Conservation (phyloP, 2,329 filamentous ascomycete species). For the Diaporthe citri region DNA sequence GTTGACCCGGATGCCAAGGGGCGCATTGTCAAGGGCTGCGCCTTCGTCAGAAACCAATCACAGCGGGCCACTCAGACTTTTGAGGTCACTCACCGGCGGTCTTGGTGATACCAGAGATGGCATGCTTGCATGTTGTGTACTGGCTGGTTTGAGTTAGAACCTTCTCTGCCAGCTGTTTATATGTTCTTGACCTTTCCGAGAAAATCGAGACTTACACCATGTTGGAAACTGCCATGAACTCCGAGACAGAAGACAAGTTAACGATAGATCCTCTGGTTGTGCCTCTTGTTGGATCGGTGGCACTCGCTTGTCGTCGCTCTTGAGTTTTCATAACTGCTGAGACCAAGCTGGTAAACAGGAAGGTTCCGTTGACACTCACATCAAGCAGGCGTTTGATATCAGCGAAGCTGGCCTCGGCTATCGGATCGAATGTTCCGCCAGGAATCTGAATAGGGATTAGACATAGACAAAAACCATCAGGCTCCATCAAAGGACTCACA, state of each 20-base stretch:
- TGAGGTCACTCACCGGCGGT: slow-evolving; percentile 23
- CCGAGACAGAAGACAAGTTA: slow-evolving; percentile 5
- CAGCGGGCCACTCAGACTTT: background rate
- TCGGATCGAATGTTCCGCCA: slow-evolving; percentile 24
- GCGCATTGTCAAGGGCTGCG: slow-evolving; percentile 32
- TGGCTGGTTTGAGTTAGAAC: background rate
- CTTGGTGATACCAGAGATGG: slow-evolving; percentile 29
- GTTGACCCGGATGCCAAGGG: slow-evolving; percentile 25
- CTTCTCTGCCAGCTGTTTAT: background rate
- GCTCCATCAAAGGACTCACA: background rate
- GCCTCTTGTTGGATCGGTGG: slow-evolving; percentile 5
- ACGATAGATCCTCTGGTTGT: slow-evolving; percentile 23
- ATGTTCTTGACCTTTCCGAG: no score
- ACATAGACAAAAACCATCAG: background rate
- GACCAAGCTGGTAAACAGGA: slow-evolving; percentile 17
- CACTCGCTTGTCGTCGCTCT: background rate
- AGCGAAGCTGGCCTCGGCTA: slow-evolving; percentile 28
- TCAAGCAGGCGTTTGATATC: slow-evolving; percentile 36
- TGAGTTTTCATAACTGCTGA: slow-evolving; percentile 32
- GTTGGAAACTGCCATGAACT: slow-evolving; percentile 29
- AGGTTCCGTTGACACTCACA: slow-evolving; percentile 33
- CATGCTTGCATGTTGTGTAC: slow-evolving; percentile 36
- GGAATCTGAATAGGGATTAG: slow-evolving; percentile 25
- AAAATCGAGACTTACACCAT: slow-evolving; percentile 20
- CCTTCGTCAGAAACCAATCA: background rate